phyloP scores from a whole-genome alignment of 345 rosid genomes.

The Cochlearia excelsa region DNA sequence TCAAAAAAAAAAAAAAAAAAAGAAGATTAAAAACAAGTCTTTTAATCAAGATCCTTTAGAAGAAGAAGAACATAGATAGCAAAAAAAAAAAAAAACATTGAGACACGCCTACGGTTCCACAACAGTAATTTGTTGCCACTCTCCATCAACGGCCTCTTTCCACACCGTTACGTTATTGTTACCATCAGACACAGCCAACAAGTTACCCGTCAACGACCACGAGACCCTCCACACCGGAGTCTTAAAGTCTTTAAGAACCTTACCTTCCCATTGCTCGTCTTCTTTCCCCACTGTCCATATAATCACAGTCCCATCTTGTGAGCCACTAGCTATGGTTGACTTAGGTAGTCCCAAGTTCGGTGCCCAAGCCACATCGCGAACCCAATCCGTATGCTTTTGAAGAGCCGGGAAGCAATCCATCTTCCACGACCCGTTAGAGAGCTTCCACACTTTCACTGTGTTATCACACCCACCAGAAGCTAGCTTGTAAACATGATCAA shows the following conservation, averaged over 20 bases:
- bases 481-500: conserved; percentile 57
- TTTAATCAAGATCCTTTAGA: not conserved
- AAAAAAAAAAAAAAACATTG: not conserved
- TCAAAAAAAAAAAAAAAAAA: no score
- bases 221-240: conserved; percentile 64
- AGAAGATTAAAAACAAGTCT: not conserved
- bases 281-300: conserved; percentile 61
- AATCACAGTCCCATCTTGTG: conserved; percentile 64
- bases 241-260: conserved; percentile 57
- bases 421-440: conserved; percentile 52
- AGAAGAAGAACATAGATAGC: conserved; percentile 11
- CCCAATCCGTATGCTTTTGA: conserved; percentile 63
- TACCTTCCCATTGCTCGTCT: conserved; percentile 64
- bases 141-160: conserved; percentile 65
- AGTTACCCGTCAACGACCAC: conserved; percentile 64
- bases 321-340: conserved; percentile 64
- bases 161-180: conserved; percentile 56
- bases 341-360: conserved; percentile 70
- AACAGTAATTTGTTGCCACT: conserved; percentile 56
- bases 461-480: conserved; percentile 67
- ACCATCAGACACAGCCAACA: conserved; percentile 60
- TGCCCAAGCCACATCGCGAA: conserved; percentile 73
- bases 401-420: conserved; percentile 66
- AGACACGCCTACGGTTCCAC: conserved; percentile 38
- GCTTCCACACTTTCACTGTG: conserved; percentile 63